Base-by-base conservation (phyloP, 1,284 basidiomycete genomes). In the Rhodotorula glutinis region DNA sequence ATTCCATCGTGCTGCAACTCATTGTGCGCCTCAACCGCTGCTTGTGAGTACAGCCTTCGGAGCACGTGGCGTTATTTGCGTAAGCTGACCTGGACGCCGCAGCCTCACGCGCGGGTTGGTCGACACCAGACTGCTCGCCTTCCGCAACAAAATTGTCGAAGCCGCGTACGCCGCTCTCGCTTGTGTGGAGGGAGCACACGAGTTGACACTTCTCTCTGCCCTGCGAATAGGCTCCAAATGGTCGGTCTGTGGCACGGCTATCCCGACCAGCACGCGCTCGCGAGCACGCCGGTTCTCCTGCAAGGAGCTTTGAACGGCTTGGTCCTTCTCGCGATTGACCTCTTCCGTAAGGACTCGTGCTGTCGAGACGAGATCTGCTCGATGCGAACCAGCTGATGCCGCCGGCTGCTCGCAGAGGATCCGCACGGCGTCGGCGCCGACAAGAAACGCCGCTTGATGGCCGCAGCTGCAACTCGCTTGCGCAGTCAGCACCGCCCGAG, bases 241-340 rank as follows among this genome's bases (percentile, higher is more conserved):
- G 44, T 72, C 53, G 60, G 63, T 0, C 63, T 70, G 44, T 65
- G 43, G 30, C 65, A 63, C 33, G 68, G 67, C 25, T 64, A 67
- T 46, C 46, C 25, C 7, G 65, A 70, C 38, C 25, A 61, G 55
- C 55, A 57, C 21, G 43, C 57, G 5, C 53, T 66, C 17, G 38
- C 63, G 3, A 58, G 61, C 14, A 29, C 61, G 30, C 57, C 58
- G 55, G 30, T 41, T 16, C 52, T 67, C 23, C 40, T 51, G 16
- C 59, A 57, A 53, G 60, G 70, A 61, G 61, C 63, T 27, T 49
- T 72, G 38, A 72, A 70, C 51, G 67, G 67, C 16, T 9, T 70
- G 29, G 43, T 62, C 47, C 29, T 70, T 23, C 38, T 62, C 44
- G 63, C 65, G 2, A 23, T 72, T 52, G 71, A 72, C 33, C 55